Percentiles rank a stretch among this genome's conserved stretches.
phyloP scores from a whole-genome alignment of 108 stramenopile species.

The Epithemia pelagica region DNA sequence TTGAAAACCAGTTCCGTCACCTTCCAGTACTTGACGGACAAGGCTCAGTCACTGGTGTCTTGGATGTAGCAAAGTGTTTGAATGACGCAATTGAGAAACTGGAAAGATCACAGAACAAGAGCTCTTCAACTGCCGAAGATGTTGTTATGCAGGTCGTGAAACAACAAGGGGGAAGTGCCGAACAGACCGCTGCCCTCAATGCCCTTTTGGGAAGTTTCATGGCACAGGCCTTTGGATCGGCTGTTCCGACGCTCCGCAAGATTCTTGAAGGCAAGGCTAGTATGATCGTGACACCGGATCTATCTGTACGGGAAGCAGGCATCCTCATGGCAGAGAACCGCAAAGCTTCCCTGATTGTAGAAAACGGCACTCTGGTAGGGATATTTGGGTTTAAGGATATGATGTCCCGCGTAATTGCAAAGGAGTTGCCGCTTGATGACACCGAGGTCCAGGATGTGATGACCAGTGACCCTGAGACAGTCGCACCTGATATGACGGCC shows the following conservation, averaged over 20 bases:
- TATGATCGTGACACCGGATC: slow-evolving; percentile 55
- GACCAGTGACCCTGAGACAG: slow-evolving; percentile 92
- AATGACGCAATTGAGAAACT: slow-evolving; percentile 89
- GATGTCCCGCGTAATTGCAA: slow-evolving; percentile 88
- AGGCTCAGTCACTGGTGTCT: slow-evolving; percentile 81
- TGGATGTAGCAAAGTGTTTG: slow-evolving; percentile 93
- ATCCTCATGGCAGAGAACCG: slow-evolving; percentile 72
- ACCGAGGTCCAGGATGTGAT: slow-evolving; percentile 79
- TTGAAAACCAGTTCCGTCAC: slow-evolving; percentile 91
- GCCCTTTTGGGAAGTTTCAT: slow-evolving; percentile 60
- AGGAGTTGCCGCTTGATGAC: slow-evolving; percentile 61
- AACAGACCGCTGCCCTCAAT: slow-evolving; percentile 63
- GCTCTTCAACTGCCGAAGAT: slow-evolving; percentile 49
- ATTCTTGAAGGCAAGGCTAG: slow-evolving; percentile 64
- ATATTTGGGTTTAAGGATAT: slow-evolving; percentile 95
- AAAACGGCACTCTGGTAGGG: slow-evolving; percentile 74
- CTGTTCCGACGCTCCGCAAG: slow-evolving; percentile 63
- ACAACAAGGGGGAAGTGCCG: slow-evolving; percentile 54
- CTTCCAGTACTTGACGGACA: slow-evolving; percentile 83
- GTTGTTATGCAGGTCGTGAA: slow-evolving; percentile 53
- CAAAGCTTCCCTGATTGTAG: slow-evolving; percentile 77
- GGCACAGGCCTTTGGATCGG: slow-evolving; percentile 63
- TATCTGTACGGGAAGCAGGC: slow-evolving; percentile 69
- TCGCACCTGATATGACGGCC: slow-evolving; percentile 81
- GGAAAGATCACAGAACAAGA: slow-evolving; percentile 61